Evolutionary conservation across 257 asterid genomes (phyloP).

Genomic region (Salvia miltiorrhiza): DNA sequence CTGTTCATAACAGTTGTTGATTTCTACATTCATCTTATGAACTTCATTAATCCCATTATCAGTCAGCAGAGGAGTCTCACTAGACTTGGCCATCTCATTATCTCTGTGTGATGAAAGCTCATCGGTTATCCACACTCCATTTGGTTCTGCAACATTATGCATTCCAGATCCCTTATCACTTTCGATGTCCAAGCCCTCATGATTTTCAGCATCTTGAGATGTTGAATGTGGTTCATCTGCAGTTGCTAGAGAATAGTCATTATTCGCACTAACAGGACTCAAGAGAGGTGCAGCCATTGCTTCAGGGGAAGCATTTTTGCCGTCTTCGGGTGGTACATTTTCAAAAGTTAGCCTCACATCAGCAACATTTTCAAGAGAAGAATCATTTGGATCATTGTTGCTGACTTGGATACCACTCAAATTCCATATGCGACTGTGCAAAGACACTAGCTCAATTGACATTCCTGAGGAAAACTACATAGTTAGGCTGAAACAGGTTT

Average conservation of each 20-base stretch:
- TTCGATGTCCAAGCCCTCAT: constrained; percentile 18
- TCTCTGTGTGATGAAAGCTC: constrained; percentile 32
- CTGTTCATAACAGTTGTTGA: constrained; percentile 18
- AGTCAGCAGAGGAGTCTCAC: constrained; percentile 26
- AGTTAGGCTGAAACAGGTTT: constrained; percentile 10
- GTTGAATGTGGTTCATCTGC: constrained; percentile 26
- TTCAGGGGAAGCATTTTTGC: constrained; percentile 23
- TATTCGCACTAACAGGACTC: constrained; percentile 31
- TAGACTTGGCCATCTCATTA: constrained; percentile 24
- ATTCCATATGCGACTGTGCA: constrained; percentile 56
- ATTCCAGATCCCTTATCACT: constrained; percentile 17
- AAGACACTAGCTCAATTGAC: constrained; percentile 54
- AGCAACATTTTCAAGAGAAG: constrained; percentile 30
- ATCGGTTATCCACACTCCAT: constrained; percentile 22
- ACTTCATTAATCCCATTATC: constrained; percentile 24
- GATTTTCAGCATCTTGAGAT: constrained; percentile 38
- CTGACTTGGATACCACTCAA: constrained; percentile 47
- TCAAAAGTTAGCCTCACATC: constrained; percentile 32
- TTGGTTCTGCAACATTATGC: constrained; percentile 21
- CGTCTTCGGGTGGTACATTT: constrained; percentile 17
- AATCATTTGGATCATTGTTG: constrained; percentile 33
- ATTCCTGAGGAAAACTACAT: constrained; percentile 44
- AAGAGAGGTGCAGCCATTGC: constrained; percentile 22
- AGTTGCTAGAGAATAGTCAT: constrained; percentile 28
- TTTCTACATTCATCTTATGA: constrained; percentile 13